Evolutionary conservation across 352 stramenopile species (phyloP).

Genomic region (Phytophthora tubulina): DNA sequence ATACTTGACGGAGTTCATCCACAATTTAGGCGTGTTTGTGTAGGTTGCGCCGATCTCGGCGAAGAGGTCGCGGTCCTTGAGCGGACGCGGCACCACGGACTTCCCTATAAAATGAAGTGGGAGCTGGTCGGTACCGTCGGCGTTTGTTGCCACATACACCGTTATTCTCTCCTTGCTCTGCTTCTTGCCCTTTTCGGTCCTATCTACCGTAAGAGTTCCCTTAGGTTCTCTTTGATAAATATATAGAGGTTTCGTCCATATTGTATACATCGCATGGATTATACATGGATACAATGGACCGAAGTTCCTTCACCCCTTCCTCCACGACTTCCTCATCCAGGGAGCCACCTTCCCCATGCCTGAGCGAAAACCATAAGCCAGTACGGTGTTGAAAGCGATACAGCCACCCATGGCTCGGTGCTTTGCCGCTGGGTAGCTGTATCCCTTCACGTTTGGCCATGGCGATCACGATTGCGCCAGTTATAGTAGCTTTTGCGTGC

Average conservation of each 20-base stretch:
- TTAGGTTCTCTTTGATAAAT: conserved; percentile 18
- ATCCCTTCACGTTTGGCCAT: conserved; percentile 1
- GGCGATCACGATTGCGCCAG: not conserved
- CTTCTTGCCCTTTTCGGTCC: no score
- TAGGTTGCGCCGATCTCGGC: conserved; percentile 19
- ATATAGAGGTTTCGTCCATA: conserved; percentile 30
- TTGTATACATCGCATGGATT: conserved; percentile 11
- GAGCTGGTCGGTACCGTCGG: conserved; percentile 15
- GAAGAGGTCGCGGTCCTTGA: conserved; percentile 17
- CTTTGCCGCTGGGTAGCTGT: conserved; percentile 9
- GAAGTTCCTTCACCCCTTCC: not conserved
- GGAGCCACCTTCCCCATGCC: conserved; percentile 14
- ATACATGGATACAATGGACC: not conserved
- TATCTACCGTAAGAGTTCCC: no score
- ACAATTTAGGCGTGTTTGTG: conserved; percentile 26
- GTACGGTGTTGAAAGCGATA: conserved; percentile 17
- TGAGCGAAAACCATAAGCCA: not conserved
- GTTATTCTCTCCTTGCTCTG: conserved; percentile 1
- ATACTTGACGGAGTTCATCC: conserved; percentile 19
- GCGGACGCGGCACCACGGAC: not conserved
- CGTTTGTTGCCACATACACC: conserved; percentile 23
- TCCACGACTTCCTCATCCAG: conserved; percentile 5
- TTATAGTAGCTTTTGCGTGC: conserved; percentile 3
- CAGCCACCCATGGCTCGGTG: conserved; percentile 19
- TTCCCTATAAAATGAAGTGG: conserved; percentile 23